Base-by-base conservation (phyloP, 192 early-diverging fungal genomes). In the Podila epigama region DNA sequence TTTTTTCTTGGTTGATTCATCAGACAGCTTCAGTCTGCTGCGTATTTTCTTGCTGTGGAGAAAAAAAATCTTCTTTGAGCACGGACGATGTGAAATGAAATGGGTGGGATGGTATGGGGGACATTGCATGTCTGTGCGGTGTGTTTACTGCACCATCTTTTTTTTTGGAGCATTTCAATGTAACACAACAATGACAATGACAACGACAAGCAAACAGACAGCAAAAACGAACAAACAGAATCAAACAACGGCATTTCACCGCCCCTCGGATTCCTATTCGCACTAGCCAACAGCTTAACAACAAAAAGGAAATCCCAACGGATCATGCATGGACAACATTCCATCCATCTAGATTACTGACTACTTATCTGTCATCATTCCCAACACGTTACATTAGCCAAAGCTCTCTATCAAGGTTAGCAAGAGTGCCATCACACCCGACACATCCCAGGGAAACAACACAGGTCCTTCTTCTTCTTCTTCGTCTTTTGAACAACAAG, bases 381-480 rank as follows among this genome's bases (percentile, higher is more conserved):
- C 52, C 20, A 10, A 36, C 25, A 54, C 16, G 15, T 54, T 28
- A 51, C 29, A 22, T 16, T 59, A 77, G 73, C 73, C 73, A 12
- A 58, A 58, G 31, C 57, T 77, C 9, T 64, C 73, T 7, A 36
- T 77, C 54, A 77, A 77, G 51, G 60, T 77, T 33, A 77, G 73
- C 61, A 77, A 77, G 41, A 54, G 65, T 4, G 37, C 60, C 22
- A 77, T 77, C 53, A 60, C 66, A 16, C 48, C 66, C 25, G 61
- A 63, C 33, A 9, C 73, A 20, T 68, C 54, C 50, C n/a, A 48
- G 20, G 39, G 37, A 42, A 66, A 10, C 33, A 51, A 50, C 27
- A 8, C 60, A 40, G 28, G 20, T 51, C 61, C 13, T 34, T n/a
- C n/a, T n/a, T n/a, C n/a, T n/a, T n/a, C n/a, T n/a, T n/a, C n/a